A percentile compares a stretch with the other conserved stretches of the same genome.
Conservation (phyloP, 441 rosid species). For the Metrosideros polymorpha region DNA sequence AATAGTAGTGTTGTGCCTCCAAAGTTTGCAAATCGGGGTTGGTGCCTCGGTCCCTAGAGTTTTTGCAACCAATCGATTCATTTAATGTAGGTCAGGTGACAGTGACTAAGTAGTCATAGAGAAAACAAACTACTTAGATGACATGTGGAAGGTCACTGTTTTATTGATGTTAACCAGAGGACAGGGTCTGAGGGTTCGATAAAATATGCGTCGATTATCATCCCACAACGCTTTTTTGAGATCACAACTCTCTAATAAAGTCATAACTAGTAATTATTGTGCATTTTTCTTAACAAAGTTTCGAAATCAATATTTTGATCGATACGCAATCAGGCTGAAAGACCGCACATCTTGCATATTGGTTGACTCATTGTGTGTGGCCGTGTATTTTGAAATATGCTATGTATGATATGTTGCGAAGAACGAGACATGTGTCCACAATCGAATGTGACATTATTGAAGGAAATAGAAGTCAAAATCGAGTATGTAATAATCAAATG, state of each 20-base stretch:
- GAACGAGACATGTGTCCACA: background rate
- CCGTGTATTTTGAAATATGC: background rate
- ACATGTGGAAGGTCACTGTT: background rate
- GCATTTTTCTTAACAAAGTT: background rate
- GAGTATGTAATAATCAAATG: background rate
- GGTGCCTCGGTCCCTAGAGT: background rate
- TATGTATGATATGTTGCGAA: background rate
- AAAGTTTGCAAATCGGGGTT: background rate
- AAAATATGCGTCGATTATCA: background rate
- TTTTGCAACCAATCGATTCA: too few species aligned
- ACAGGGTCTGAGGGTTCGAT: background rate
- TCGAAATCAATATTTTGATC: background rate
- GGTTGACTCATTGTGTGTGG: background rate
- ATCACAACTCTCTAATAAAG: background rate
- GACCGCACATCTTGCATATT: background rate
- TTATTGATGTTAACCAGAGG: background rate
- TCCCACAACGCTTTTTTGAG: background rate
- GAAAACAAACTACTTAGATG: background rate
- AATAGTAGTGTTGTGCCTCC: background rate
- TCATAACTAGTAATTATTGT: background rate
- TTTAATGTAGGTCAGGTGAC: too few species aligned
- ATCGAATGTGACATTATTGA: background rate
- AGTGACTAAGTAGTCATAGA: background rate
- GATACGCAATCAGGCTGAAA: background rate
- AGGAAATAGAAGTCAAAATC: background rate